Evolutionary conservation across 225 moss, liverwort and hornwort species (phyloP), one percentile per base, ranked within the genome.

Genomic region (Thuidium tamariscinum): DNA sequence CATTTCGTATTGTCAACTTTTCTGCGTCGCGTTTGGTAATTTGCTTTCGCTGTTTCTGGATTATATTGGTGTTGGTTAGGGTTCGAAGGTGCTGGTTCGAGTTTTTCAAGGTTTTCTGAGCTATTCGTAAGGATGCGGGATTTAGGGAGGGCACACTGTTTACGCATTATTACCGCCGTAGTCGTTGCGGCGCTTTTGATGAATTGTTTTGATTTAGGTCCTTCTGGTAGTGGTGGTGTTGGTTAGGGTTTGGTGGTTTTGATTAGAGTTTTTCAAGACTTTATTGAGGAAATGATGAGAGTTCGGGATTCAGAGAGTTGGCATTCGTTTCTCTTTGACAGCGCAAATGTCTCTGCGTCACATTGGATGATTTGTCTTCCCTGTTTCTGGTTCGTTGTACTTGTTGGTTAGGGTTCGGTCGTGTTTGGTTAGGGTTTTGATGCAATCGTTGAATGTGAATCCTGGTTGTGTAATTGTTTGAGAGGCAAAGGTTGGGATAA

Each of bases 401-500:
- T 49, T 79, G 87, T 85, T 89, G 69, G 83, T 85, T 91, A 83
- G 87, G 85, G 91, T 91, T 91, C 77, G 54, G 49, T 67, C 26
- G 70, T 62, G 74, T 42, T 29, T 69, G 30, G 74, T 89, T 88
- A 79, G 91, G 89, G 89, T 87, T 83, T 74, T 49, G 56, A 49
- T 61, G 46, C 13, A 29, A 54, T 27, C 13, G 4, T 6, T 67
- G 52, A 18, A 82, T 36, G 54, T 41, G 41, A 42, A 3, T 75
- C 4, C 5, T 56, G 51, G 66, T 79, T 65, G 66, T 5, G n/a
- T 78, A 41, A 13, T 20, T 34, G 10, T 27, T 13, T 54, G 39
- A 51, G 49, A 52, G 56, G 66, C 17, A 32, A 37, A 16, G 10
- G 46, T 57, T 66, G 37, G 23, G n/a, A 18, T 62, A 4, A 9